These are phyloP conservation scores for Pinus tabuliformis DNA, from an alignment of 75 land plant genomes.

Conservation along the genomic window DNA sequence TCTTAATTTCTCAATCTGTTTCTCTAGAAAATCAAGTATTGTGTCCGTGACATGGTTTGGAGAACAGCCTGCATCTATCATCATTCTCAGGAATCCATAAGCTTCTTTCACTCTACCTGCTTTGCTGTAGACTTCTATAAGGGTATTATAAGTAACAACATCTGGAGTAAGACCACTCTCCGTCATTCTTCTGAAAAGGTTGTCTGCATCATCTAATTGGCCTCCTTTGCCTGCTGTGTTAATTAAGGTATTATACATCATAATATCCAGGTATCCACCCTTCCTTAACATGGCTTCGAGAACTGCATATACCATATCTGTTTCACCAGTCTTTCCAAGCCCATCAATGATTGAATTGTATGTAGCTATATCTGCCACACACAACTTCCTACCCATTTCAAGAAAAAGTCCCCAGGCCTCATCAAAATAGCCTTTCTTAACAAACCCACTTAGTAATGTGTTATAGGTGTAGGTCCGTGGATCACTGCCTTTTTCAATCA, in stretches of 20 bases:
- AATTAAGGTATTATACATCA: slow-evolving; percentile 78
- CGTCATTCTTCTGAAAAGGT: slow-evolving; percentile 66
- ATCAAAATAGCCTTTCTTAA: slow-evolving; percentile 61
- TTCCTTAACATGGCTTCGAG: slow-evolving; percentile 48
- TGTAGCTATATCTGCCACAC: slow-evolving; percentile 61
- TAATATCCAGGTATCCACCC: slow-evolving; percentile 65
- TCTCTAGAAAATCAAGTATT: slow-evolving; percentile 49
- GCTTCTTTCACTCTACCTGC: slow-evolving; percentile 64
- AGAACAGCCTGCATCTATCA: slow-evolving; percentile 59
- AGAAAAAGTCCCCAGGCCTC: slow-evolving; percentile 59
- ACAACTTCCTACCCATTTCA: slow-evolving; percentile 48
- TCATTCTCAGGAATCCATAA: slow-evolving; percentile 52
- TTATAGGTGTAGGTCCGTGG: slow-evolving; percentile 59
- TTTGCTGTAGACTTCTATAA: slow-evolving; percentile 60
- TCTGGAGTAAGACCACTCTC: slow-evolving; percentile 66
- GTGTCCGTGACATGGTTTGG: slow-evolving; percentile 72
- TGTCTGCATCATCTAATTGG: slow-evolving; percentile 51
- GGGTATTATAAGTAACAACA: slow-evolving; percentile 66
- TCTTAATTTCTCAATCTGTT: slow-evolving; percentile 51
- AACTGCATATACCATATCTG: slow-evolving; percentile 54
- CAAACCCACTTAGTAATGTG: slow-evolving; percentile 52
- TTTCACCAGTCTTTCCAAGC: slow-evolving; percentile 54
- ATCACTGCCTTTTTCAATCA: slow-evolving; percentile 33
- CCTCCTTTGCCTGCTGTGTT: slow-evolving; percentile 75
- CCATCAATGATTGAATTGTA: slow-evolving; percentile 66